phyloP scores from a whole-genome alignment of 1,139 yeast genomes.

The Kodamaea anthophila region DNA sequence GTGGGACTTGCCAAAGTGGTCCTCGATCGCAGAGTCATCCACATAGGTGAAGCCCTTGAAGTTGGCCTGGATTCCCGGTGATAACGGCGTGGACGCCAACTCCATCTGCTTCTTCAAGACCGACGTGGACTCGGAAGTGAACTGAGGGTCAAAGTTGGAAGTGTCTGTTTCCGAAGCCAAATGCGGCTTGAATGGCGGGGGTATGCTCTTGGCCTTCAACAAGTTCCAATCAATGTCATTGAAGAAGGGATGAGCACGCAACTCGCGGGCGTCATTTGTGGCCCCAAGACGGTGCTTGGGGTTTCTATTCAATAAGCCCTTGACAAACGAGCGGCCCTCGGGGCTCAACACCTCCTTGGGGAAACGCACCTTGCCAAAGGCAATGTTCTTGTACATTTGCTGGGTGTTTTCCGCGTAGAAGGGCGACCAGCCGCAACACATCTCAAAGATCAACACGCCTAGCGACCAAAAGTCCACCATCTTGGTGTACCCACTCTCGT shows the following conservation, averaged over 20 bases:
- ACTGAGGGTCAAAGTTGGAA: slow-evolving; percentile 94
- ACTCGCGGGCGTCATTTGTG: slow-evolving; percentile 82
- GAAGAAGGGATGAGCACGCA: slow-evolving; percentile 86
- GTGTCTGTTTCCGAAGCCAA: slow-evolving; percentile 87
- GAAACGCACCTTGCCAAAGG: slow-evolving; percentile 94
- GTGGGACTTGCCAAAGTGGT: slow-evolving; percentile 54
- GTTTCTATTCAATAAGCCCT: slow-evolving; percentile 88
- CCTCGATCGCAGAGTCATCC: slow-evolving; percentile 90
- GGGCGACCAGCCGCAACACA: slow-evolving; percentile 99
- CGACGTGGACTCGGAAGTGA: slow-evolving; percentile 86
- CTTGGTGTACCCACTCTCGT: slow-evolving; percentile 79
- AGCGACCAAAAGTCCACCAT: slow-evolving; percentile 87
- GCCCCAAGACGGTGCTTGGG: slow-evolving; percentile 95
- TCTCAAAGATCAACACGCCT: slow-evolving; percentile 76
- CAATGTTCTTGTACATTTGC: slow-evolving; percentile 97
- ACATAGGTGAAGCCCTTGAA: slow-evolving; percentile 95
- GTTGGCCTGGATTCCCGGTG: slow-evolving; percentile 93
- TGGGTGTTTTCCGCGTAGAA: slow-evolving; percentile 96
- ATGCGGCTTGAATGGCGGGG: slow-evolving; percentile 97
- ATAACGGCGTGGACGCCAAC: slow-evolving; percentile 72
- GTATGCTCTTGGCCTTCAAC: slow-evolving; percentile 72
- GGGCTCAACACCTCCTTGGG: slow-evolving; percentile 90
- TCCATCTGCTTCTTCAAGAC: slow-evolving; percentile 63
- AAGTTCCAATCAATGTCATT: slow-evolving; percentile 86
- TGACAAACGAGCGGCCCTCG: slow-evolving; percentile 91